A percentile compares a stretch with the other conserved stretches of the same genome.
phyloP scores from a whole-genome alignment of 352 stramenopile species.

The Pythium phragmiticola region DNA sequence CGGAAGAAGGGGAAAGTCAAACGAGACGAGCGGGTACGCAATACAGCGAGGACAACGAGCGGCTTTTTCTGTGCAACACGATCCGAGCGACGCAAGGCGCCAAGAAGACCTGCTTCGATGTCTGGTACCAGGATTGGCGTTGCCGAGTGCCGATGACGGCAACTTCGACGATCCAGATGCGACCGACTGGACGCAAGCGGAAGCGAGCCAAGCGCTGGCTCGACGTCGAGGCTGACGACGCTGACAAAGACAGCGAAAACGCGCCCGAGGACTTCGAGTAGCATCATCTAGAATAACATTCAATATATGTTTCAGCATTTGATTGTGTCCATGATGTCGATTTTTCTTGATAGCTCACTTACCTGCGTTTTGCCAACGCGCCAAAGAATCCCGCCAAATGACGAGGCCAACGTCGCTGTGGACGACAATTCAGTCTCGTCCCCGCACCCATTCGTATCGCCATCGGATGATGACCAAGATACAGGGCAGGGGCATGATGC shows the following conservation, averaged over 20 bases:
- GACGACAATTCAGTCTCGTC: too few relatives aligned
- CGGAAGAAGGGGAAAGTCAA: conserved; percentile 8
- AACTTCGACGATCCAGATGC: conserved; percentile 7
- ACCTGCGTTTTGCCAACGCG: too few relatives aligned
- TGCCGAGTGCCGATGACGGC: not conserved
- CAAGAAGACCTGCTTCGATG: conserved; percentile 14
- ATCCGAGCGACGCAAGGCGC: not conserved
- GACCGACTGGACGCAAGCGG: not conserved
- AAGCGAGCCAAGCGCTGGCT: not conserved
- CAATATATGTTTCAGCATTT: too few relatives aligned
- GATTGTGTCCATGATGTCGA: too few relatives aligned
- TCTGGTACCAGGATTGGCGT: conserved; percentile 16
- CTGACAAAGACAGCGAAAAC: not conserved
- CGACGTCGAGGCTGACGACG: not conserved
- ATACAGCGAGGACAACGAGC: conserved; percentile 9
- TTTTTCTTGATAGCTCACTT: too few relatives aligned
- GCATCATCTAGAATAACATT: too few relatives aligned
- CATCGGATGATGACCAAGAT: not conserved
- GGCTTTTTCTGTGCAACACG: conserved; percentile 9
- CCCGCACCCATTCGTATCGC: not conserved
- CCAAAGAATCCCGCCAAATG: too few relatives aligned
- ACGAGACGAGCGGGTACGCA: conserved; percentile 10
- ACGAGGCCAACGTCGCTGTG: too few relatives aligned
- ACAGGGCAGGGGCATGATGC: not conserved
- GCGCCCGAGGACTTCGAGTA: too few relatives aligned